phyloP scores from a whole-genome alignment of 2,329 filamentous ascomycete genomes.

The Aspergillus chevalieri region DNA sequence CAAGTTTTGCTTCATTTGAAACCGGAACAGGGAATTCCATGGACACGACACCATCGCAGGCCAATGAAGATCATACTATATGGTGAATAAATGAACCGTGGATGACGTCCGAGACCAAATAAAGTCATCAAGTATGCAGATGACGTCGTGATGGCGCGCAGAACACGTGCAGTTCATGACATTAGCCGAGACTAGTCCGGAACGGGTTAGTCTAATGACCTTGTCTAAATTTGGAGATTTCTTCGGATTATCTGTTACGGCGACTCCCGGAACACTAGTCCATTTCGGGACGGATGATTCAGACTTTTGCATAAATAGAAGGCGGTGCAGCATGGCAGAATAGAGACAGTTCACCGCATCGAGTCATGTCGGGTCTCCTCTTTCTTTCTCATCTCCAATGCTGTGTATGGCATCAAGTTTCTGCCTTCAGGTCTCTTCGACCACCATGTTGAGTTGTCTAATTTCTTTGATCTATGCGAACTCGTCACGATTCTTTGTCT shows the following conservation, averaged over 20 bases:
- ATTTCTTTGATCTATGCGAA: slow-evolving; percentile 2
- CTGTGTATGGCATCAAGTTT: slow-evolving; percentile 4
- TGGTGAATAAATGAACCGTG: neutral
- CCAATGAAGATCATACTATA: no score
- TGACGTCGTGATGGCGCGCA: neutral
- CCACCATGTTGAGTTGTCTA: slow-evolving; percentile 16
- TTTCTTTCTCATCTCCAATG: slow-evolving; percentile 7
- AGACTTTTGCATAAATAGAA: neutral
- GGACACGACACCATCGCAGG: no score
- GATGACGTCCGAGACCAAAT: neutral
- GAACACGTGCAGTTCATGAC: neutral
- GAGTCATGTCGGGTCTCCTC: slow-evolving; percentile 7
- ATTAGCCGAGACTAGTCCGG: neutral
- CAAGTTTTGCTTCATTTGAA: no score
- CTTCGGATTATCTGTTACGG: slow-evolving; percentile 6
- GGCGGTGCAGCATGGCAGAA: slow-evolving; percentile 7
- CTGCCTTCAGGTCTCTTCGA: slow-evolving; percentile 9
- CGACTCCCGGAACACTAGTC: neutral
- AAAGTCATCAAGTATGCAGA: neutral
- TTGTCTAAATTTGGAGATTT: neutral
- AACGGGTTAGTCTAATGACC: neutral
- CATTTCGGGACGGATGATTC: neutral
- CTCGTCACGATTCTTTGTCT: neutral
- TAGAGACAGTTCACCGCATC: slow-evolving; percentile 12
- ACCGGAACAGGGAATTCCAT: no score